Evolutionary conservation across 768 basidiomycete genomes (phyloP).

Genomic region (Russula abietina): DNA sequence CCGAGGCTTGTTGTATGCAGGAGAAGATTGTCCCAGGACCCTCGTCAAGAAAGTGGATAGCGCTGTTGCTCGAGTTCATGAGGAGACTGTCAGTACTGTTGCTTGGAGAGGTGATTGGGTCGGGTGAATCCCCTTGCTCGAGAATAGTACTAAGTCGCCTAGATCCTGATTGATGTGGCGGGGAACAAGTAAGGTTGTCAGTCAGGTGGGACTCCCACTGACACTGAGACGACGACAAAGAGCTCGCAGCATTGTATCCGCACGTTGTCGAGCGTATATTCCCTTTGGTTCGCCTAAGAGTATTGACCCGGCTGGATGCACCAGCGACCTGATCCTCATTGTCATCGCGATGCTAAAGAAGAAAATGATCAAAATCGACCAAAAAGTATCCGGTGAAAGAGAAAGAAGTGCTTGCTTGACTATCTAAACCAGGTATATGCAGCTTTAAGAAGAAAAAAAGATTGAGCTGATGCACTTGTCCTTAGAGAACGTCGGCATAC

Average conservation of each 20-base stretch:
- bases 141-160: slow-evolving; percentile 14
- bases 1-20: slow-evolving; percentile 19
- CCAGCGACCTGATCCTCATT: neutral
- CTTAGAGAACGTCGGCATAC: slow-evolving; percentile 2
- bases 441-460: neutral
- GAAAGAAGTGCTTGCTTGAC: neutral
- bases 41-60: slow-evolving; percentile 26
- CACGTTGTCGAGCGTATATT: neutral
- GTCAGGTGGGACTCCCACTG: neutral
- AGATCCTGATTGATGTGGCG: neutral
- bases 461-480: neutral
- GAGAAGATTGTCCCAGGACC: slow-evolving; percentile 26
- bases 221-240: neutral
- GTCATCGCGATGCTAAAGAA: neutral
- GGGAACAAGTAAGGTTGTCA: neutral
- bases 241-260: neutral
- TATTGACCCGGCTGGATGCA: neutral
- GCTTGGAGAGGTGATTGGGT: slow-evolving; percentile 6
- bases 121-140: slow-evolving; percentile 9
- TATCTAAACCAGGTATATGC: neutral
- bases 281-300: slow-evolving; percentile 14
- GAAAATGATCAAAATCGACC: neutral
- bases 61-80: neutral
- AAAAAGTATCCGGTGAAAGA: neutral
- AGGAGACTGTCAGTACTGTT: slow-evolving; percentile 16